Base-by-base conservation (phyloP, 2,329 filamentous ascomycete species). In the Chrysoporthe puriensis region DNA sequence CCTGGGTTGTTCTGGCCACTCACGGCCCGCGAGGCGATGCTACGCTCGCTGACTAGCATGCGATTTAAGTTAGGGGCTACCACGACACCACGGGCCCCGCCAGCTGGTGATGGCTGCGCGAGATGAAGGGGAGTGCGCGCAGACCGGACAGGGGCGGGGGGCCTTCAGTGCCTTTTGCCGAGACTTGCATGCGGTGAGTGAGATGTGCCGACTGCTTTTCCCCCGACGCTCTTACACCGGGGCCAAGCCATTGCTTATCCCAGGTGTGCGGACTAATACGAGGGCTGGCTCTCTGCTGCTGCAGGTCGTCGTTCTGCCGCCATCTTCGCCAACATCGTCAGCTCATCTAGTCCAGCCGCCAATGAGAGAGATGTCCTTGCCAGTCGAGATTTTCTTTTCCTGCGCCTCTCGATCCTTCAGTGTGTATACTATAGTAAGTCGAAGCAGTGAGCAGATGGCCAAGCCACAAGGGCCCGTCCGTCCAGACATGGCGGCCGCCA, bases 21-120 rank as follows among this genome's bases (percentile, higher is more conserved):
- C 34, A 18, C 8, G 32, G 40, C 40, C 54, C 18, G 54, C 54
- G 54, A 5, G 34, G n/a, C 54, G 54, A 40, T 57, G 54, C 34
- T 57, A 57, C 54, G 54, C 54, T 57, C 32, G 16, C 32, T 57
- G 54, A 57, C 54, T 57, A 57, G 54, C 9, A 16, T 32, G 32
- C 34, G 34, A 40, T 18, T 57, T 40, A 18, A 54, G 9, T 21
- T 54, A 11, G 34, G 50, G 50, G 50, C 32, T 54, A 54, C 32
- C 46, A 50, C 46, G 7, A 50, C 48, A 52, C 46, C n/a, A 52
- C 26, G 50, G 50, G 50, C 13, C 50, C 50, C 50, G 50, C 26
- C 50, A 54, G 11, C 50, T 52, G 32, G 13, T 40, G 9, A 40
- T 36, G 54, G 14, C 18, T 11, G 34, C 21, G 54, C 36, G 32